Evolutionary conservation across 1,284 basidiomycete genomes (phyloP).

Genomic region (Ceratobasidium sp.): DNA sequence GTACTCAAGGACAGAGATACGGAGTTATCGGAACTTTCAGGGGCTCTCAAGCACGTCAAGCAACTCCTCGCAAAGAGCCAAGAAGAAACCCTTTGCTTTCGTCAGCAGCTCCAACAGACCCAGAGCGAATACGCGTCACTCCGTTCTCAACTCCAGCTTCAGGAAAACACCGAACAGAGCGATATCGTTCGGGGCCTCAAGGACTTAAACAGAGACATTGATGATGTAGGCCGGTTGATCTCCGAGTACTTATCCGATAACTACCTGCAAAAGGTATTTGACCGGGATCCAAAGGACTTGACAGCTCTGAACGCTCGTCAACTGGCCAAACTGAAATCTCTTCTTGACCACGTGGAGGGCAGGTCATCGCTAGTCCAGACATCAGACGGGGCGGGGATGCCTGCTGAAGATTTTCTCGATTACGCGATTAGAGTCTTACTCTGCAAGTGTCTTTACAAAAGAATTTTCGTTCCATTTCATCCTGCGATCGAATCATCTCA

Average conservation of each 20-base stretch:
- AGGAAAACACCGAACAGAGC: constrained; percentile 33
- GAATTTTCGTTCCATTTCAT: constrained; percentile 36
- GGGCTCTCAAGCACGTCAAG: not conserved
- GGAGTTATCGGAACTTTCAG: not conserved
- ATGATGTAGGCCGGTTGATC: constrained; percentile 12
- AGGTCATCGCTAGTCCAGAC: constrained; percentile 7
- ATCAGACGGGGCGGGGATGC: not conserved
- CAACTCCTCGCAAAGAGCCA: not conserved
- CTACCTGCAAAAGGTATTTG: not conserved
- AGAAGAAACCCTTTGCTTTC: not conserved
- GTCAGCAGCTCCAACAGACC: constrained; percentile 13
- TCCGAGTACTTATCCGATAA: constrained; percentile 17
- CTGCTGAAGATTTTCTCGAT: constrained; percentile 39
- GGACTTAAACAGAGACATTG: constrained; percentile 26
- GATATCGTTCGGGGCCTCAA: constrained; percentile 21
- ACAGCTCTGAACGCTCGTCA: constrained; percentile 24
- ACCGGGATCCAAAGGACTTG: not conserved
- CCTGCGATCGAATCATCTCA: not conserved
- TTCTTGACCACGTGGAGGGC: constrained; percentile 19
- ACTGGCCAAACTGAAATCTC: not conserved
- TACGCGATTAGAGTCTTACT: constrained; percentile 21
- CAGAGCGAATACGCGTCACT: constrained; percentile 28
- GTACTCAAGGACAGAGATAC: not conserved
- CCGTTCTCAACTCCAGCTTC: constrained; percentile 30
- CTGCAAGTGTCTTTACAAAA: not conserved